Conservation (phyloP, 1,139 yeast genomes). For the Yamadazyma songkhlaensis region DNA sequence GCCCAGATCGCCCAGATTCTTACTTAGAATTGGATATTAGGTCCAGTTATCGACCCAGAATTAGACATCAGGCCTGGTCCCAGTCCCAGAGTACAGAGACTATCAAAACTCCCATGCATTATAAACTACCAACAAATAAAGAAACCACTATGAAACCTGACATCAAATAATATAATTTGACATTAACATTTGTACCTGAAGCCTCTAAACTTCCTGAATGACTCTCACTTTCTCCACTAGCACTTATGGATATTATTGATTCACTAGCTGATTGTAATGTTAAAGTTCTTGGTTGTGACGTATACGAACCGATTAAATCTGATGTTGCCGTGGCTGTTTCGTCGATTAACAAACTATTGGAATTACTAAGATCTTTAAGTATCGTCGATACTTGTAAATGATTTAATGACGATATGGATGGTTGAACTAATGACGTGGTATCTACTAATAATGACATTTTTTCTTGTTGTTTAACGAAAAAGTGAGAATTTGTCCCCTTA, state of each 20-base stretch:
- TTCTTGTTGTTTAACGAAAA: not conserved
- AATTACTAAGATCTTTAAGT: conserved; percentile 2
- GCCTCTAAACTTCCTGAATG: conserved; percentile 7
- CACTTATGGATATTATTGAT: conserved; percentile 10
- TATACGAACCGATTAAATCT: conserved; percentile 10
- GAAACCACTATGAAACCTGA: conserved; percentile 7
- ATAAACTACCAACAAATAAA: conserved; percentile 7
- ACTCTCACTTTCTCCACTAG: not conserved
- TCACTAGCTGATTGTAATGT: conserved; percentile 14
- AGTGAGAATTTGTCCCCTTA: not conserved
- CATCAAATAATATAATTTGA: conserved; percentile 3
- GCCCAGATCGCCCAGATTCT: no score
- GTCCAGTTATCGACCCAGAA: no score
- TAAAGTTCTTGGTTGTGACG: conserved; percentile 12
- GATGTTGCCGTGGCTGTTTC: conserved; percentile 4
- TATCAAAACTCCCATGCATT: no score
- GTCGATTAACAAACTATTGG: conserved; percentile 11
- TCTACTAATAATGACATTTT: conserved; percentile 9
- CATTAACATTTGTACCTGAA: conserved; percentile 3
- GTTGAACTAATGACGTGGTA: conserved; percentile 6
- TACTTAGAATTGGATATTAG: no score
- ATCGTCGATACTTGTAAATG: conserved; percentile 3
- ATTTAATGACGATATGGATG: conserved; percentile 6
- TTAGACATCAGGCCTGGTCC: no score
- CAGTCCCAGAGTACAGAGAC: no score